A percentile compares a stretch with the other conserved stretches of the same genome.
These are phyloP conservation scores for Stephania cephalantha DNA, from an alignment of 164 flowering plant genomes.

Conservation along the genomic window DNA sequence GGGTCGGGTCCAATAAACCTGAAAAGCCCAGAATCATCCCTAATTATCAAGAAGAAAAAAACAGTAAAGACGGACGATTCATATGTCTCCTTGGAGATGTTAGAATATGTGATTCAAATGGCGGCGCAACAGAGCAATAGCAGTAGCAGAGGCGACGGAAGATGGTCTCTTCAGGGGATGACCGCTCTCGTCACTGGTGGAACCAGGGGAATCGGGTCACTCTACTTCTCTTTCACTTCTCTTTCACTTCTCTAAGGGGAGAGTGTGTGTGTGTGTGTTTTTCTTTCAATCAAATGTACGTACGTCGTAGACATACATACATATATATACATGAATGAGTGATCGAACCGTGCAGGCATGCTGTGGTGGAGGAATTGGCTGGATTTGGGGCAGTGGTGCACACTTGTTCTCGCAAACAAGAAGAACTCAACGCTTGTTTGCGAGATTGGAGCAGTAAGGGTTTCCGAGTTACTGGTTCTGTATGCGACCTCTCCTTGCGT, in stretches of 20 bases:
- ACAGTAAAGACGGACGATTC: too few species aligned
- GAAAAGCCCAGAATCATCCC: too few species aligned
- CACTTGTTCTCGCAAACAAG: slow-evolving; percentile 35
- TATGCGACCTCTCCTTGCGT: slow-evolving; percentile 26
- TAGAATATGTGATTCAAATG: not conserved
- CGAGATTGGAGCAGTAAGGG: slow-evolving; percentile 36
- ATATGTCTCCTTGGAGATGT: too few species aligned
- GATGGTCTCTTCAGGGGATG: slow-evolving; percentile 35
- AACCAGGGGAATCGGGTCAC: slow-evolving; percentile 42
- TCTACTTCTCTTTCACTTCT: not conserved
- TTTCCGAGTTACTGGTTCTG: slow-evolving; percentile 33
- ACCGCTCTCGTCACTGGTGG: slow-evolving; percentile 46
- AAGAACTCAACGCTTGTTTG: slow-evolving; percentile 26
- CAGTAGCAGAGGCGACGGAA: not conserved
- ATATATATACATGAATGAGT: not conserved
- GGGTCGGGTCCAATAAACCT: too few species aligned
- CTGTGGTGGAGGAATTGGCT: slow-evolving; percentile 41
- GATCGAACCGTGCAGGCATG: slow-evolving; percentile 20
- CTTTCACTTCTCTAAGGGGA: too few species aligned
- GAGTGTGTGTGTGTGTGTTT: too few species aligned
- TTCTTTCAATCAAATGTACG: too few species aligned
- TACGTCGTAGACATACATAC: too few species aligned
- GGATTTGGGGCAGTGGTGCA: slow-evolving; percentile 37
- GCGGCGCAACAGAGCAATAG: not conserved
- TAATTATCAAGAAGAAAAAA: not conserved